Conservation (phyloP, 2,329 filamentous ascomycete genomes). For the Aspergillus pseudotamarii region DNA sequence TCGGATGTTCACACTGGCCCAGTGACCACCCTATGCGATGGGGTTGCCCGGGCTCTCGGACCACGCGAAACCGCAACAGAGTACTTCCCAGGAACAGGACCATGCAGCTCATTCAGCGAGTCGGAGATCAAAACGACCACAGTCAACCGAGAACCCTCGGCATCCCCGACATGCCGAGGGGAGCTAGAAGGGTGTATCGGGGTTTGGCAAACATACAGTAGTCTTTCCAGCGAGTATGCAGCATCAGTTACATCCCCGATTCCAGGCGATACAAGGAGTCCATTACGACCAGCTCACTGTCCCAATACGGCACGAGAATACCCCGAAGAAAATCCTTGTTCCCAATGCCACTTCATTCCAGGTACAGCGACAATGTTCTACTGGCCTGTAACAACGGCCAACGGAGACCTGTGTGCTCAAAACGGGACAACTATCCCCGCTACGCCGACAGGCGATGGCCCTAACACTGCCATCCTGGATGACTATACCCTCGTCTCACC, state of each 20-base stretch:
- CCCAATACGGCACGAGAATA: constrained; percentile 16
- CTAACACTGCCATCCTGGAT: constrained; percentile 24
- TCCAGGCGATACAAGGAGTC: constrained; percentile 24
- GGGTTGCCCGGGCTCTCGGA: constrained; percentile 21
- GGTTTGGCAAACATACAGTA: constrained; percentile 25
- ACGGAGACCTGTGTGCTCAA: constrained; percentile 24
- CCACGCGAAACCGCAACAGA: constrained; percentile 20
- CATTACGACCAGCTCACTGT: constrained; percentile 19
- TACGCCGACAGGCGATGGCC: constrained; percentile 14
- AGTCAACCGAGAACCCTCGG: constrained; percentile 16
- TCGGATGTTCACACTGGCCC: constrained; percentile 22
- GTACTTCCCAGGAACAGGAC: constrained; percentile 24
- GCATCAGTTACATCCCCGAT: constrained; percentile 9
- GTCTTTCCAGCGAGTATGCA: constrained; percentile 14
- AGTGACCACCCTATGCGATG: constrained; percentile 28
- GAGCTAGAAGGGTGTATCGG: constrained; percentile 22
- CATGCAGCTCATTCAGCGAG: constrained; percentile 15
- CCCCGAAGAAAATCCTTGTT: constrained; percentile 23
- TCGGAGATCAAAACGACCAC: background rate
- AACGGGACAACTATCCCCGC: constrained; percentile 24
- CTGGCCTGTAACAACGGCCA: constrained; percentile 25
- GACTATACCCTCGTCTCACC: constrained; percentile 24
- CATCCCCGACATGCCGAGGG: constrained; percentile 16
- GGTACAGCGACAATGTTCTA: constrained; percentile 27
- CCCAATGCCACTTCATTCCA: constrained; percentile 26